Percentiles rank a stretch among this genome's conserved stretches.
phyloP scores from a whole-genome alignment of 768 basidiomycete genomes.

The Lentinula detonsa region DNA sequence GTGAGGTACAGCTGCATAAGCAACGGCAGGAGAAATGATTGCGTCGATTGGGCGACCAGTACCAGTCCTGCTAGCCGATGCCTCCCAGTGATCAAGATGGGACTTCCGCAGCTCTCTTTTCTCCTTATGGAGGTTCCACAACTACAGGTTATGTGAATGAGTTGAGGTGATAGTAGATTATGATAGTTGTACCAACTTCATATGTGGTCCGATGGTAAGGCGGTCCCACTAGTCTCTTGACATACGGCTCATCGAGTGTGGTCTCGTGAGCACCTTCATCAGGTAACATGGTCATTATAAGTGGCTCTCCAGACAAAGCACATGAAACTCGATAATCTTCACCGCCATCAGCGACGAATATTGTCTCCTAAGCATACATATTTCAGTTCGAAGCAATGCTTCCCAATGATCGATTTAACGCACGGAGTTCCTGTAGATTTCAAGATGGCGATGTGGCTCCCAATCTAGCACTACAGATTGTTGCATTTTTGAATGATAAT shows the following conservation, averaged over 20 bases:
- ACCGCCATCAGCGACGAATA: constrained; percentile 41
- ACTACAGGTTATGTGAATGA: constrained; percentile 7
- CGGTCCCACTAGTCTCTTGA: constrained; percentile 1
- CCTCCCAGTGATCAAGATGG: constrained; percentile 61
- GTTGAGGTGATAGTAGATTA: background rate
- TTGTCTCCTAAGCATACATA: constrained; percentile 21
- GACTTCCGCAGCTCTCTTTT: constrained; percentile 44
- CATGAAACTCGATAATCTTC: constrained; percentile 39
- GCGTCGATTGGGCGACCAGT: constrained; percentile 76
- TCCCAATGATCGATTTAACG: background rate
- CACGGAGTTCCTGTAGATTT: constrained; percentile 37
- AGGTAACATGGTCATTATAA: constrained; percentile 43
- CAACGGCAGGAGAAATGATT: constrained; percentile 59
- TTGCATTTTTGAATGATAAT: too few relatives aligned
- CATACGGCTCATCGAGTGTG: constrained; percentile 7
- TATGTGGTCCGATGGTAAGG: constrained; percentile 19
- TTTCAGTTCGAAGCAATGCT: background rate
- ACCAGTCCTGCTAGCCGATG: constrained; percentile 41
- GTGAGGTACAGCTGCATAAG: constrained; percentile 60
- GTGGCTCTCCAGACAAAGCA: constrained; percentile 46
- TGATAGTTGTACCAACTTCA: constrained; percentile 21
- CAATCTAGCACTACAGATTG: constrained; percentile 59
- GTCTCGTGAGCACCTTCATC: constrained; percentile 16
- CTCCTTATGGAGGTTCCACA: constrained; percentile 62
- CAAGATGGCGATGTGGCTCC: constrained; percentile 48